phyloP scores from a whole-genome alignment of 257 asterid species.

The Lavandula angustifolia region DNA sequence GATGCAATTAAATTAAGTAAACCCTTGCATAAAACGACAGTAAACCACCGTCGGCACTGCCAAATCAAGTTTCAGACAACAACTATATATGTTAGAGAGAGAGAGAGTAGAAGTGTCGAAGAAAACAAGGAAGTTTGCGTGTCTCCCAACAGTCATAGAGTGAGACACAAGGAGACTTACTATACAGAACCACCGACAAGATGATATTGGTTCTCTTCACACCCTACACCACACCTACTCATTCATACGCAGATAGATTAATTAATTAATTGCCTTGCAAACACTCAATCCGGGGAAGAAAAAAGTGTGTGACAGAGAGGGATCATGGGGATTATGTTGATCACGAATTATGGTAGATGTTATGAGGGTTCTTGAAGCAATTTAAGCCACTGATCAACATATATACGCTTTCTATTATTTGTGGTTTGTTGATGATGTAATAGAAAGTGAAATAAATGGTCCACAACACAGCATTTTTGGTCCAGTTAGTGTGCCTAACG shows the following conservation, averaged over 20 bases:
- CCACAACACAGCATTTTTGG: conserved; percentile 28
- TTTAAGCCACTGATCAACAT: not conserved
- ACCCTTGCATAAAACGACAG: conserved; percentile 4
- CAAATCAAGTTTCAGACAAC: conserved; percentile 22
- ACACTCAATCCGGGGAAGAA: not conserved
- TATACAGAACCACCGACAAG: conserved; percentile 66
- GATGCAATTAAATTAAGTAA: conserved; percentile 14
- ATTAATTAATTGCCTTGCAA: too few species aligned
- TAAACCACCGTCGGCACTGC: conserved; percentile 21
- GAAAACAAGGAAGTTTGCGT: conserved; percentile 17
- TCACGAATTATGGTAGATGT: not conserved
- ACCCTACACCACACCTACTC: not conserved
- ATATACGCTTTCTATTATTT: not conserved
- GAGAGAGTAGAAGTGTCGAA: not conserved
- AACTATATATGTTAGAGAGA: not conserved
- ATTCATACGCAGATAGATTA: not conserved
- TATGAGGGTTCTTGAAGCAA: conserved; percentile 1
- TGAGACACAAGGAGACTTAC: conserved; percentile 31
- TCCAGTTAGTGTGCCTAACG: conserved; percentile 20
- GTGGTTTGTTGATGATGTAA: conserved; percentile 17
- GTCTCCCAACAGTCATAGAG: conserved; percentile 27
- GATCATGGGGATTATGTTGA: not conserved
- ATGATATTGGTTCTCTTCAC: conserved; percentile 43
- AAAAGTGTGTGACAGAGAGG: conserved; percentile 7
- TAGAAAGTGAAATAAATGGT: conserved; percentile 21